Evolutionary conservation across 148 eudicot genomes (phyloP), one percentile per base, ranked within the genome.

Genomic region (Vaccinium vitisidaea): DNA sequence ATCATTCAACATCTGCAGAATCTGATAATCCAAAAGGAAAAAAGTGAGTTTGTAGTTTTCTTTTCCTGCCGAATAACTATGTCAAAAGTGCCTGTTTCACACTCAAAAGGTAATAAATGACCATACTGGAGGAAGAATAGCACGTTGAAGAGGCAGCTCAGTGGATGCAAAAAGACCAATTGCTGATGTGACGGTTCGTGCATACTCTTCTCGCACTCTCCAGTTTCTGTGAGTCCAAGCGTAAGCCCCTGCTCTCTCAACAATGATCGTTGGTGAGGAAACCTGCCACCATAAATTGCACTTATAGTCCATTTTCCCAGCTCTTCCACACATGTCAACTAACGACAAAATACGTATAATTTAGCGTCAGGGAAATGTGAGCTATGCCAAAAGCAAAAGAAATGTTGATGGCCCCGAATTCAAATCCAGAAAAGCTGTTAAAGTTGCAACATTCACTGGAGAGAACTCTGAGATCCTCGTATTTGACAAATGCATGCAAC

Each of bases 151-250:
- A 48, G 99, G 99, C 53, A 97, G 95, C 88, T 97, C 99, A 2
- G 98, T 95, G 53, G 99, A 92, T 75, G 98, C 98, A 93, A 97
- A 97, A 61, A 97, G 91, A 86, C 92, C 86, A 65, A 94, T 97
- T 14, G 99, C 98, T 71, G 99, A 91, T 53, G 98, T 94, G 39
- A 97, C 99, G 25, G 99, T 97, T 43, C 95, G 96, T 39, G 98
- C 98, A 88, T 93, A 94, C 90, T 97, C 99, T 89, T 97, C 98
- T 54, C 99, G 88, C 36, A 97, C 94, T 89, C 98, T 94, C 98
- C 98, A 97, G 82, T 98, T 97, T 90, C 89, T 97, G 88, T 97
- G 99, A 80, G 88, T 90, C 99, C 99, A 97, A 16, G 96, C 99
- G 88, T 92, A 92, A 80, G 95, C 90, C 50, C 99, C 99, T 30